Evolutionary conservation across 805 yeast species (phyloP).

Genomic region (Saturnispora zaruensis): DNA sequence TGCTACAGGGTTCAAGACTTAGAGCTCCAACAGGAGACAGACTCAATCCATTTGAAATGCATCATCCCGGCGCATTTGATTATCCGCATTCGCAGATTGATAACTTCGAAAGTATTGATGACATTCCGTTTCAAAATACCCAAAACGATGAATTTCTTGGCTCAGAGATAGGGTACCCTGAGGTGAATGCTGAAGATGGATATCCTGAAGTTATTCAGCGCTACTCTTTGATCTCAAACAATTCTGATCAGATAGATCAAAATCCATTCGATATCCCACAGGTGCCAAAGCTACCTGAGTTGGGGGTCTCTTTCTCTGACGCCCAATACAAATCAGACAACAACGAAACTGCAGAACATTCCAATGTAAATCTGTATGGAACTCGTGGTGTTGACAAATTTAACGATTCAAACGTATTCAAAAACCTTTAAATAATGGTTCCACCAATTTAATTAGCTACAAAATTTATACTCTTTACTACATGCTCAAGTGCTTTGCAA

Average conservation of each 20-base stretch:
- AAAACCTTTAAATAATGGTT: neutral
- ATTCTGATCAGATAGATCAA: neutral
- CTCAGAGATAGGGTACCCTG: neutral
- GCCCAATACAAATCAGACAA: neutral
- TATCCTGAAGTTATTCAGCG: conserved; percentile 3
- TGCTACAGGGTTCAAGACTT: neutral
- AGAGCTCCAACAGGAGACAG: neutral
- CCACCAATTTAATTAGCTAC: neutral
- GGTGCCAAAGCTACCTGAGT: neutral
- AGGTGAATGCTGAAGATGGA: conserved; percentile 1
- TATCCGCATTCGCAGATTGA: neutral
- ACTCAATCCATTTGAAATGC: neutral
- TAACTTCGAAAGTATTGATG: neutral
- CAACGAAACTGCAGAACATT: neutral
- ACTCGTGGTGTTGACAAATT: neutral
- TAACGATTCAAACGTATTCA: neutral
- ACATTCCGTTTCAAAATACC: neutral
- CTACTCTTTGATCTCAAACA: neutral
- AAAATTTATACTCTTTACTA: neutral
- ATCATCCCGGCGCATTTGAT: neutral
- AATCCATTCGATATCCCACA: conserved; percentile 1
- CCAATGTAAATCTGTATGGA: neutral
- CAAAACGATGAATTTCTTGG: neutral
- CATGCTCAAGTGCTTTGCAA: neutral
- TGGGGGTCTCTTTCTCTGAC: neutral